Conservation (phyloP, 1,139 yeast genomes). For the Chernovozyma sophiae-reginae region DNA sequence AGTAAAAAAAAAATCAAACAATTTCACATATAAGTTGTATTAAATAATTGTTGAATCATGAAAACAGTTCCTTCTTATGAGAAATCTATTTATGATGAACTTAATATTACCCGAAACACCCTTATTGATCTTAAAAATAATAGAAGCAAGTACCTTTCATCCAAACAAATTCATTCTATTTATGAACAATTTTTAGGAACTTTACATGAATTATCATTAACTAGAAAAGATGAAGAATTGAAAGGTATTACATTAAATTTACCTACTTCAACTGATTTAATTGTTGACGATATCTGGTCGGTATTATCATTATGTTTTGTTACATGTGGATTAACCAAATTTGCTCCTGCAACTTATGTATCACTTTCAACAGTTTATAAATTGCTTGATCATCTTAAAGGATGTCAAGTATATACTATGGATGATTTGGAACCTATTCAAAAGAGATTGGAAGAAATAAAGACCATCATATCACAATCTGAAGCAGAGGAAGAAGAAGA, state of each 20-base stretch:
- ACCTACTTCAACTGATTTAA: conserved; percentile 55
- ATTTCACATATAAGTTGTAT: too few relatives aligned
- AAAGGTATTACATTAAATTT: conserved; percentile 36
- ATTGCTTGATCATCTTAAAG: conserved; percentile 74
- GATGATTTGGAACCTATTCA: conserved; percentile 78
- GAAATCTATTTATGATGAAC: conserved; percentile 43
- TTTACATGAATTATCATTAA: conserved; percentile 47
- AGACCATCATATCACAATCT: conserved; percentile 49
- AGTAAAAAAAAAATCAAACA: too few relatives aligned
- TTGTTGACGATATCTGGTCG: conserved; percentile 88
- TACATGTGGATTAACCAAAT: conserved; percentile 84
- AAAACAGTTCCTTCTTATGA: conserved; percentile 48
- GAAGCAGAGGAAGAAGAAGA: conserved; percentile 25
- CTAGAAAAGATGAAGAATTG: conserved; percentile 47
- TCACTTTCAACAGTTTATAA: conserved; percentile 81
- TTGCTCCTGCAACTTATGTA: conserved; percentile 93
- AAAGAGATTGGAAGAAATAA: conserved; percentile 64
- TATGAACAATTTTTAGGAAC: conserved; percentile 50
- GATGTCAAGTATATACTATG: conserved; percentile 74
- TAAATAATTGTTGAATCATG: too few relatives aligned
- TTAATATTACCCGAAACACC: conserved; percentile 44
- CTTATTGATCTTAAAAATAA: conserved; percentile 61
- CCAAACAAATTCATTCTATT: conserved; percentile 55
- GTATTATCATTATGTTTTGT: conserved; percentile 78
- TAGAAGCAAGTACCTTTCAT: conserved; percentile 57